Evolutionary conservation across 2,329 filamentous ascomycete genomes (phyloP), one percentile per base, ranked within the genome.

Genomic region (Huntiella decipiens): DNA sequence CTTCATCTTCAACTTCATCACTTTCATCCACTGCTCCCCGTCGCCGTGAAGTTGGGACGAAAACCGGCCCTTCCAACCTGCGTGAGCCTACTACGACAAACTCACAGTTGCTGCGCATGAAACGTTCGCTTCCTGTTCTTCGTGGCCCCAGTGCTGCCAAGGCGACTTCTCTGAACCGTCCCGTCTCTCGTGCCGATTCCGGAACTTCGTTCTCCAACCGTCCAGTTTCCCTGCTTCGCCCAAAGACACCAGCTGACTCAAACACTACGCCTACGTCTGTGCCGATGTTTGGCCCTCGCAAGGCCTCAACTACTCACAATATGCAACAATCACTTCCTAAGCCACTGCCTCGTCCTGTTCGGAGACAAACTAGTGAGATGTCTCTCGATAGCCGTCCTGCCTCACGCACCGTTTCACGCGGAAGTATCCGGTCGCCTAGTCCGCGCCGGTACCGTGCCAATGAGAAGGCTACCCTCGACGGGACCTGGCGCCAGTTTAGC

Each of bases 271-370:
- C 42, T 17, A 37, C 35, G 16, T 40, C 46, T 6, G 28, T 32
- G 3, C 34, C 28, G 4, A 22, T 31, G 7, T 43, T 43, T 43
- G 31, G 28, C 15, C 2, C 31, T n/a, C 79, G 77, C 59, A 66
- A 72, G 44, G 74, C 74, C 38, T 63, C 74, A 11, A 84, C 87
- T 5, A 79, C 82, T 10, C 73, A 74, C 51, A 71, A 74, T 16
- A 81, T 85, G 57, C 84, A 82, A 8, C 82, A 94, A 52, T 82
- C 94, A 63, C 68, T 73, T 42, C 68, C 82, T 37, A 93, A 86
- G 62, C 68, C 64, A 40, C 68, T 38, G 12, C 47, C 77, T 22
- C 77, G 83, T 32, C 67, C 74, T 34, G 78, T 87, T 57, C 76
- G 85, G 39, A 82, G 88, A 38, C 78, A 85, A 55, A 84, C 92